Evolutionary conservation across 768 basidiomycete species (phyloP).

Genomic region (Suillus paluster): DNA sequence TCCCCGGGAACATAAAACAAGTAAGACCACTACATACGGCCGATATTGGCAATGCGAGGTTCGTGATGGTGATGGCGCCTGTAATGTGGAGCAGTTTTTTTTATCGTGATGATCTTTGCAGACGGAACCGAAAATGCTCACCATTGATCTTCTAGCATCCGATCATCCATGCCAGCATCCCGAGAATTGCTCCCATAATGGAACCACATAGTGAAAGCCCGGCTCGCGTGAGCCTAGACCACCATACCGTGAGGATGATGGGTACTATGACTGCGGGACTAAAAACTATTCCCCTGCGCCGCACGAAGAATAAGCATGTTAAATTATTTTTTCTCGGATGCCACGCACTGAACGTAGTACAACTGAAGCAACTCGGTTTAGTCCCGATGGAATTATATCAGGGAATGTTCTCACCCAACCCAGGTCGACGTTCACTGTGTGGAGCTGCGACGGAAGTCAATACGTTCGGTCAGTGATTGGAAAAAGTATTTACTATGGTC

Average conservation of each 20-base stretch:
- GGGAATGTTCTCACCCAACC: constrained; percentile 31
- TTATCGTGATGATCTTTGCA: background rate
- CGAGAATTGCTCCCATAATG: constrained; percentile 36
- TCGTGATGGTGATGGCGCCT: constrained; percentile 39
- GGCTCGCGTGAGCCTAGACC: constrained; percentile 36
- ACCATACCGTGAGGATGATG: constrained; percentile 40
- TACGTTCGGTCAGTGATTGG: background rate
- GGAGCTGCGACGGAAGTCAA: constrained; percentile 21
- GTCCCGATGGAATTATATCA: background rate
- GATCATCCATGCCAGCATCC: constrained; percentile 43
- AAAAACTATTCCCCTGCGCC: constrained; percentile 37
- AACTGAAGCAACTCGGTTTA: constrained; percentile 19
- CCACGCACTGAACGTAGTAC: constrained; percentile 37
- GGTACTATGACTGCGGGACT: constrained; percentile 43
- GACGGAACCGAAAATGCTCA: constrained; percentile 8
- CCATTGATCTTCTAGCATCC: constrained; percentile 42
- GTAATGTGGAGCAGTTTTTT: constrained; percentile 2
- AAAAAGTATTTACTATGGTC: constrained; percentile 29
- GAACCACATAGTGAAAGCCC: constrained; percentile 38
- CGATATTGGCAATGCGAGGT: constrained; percentile 39
- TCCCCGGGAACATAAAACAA: constrained; percentile 33
- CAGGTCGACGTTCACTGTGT: constrained; percentile 38
- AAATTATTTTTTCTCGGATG: background rate
- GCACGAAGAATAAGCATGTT: background rate
- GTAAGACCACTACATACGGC: constrained; percentile 40